Percentiles rank a stretch among this genome's conserved stretches.
Conservation (phyloP, 352 stramenopile species). For the Phytophthora sojae region DNA sequence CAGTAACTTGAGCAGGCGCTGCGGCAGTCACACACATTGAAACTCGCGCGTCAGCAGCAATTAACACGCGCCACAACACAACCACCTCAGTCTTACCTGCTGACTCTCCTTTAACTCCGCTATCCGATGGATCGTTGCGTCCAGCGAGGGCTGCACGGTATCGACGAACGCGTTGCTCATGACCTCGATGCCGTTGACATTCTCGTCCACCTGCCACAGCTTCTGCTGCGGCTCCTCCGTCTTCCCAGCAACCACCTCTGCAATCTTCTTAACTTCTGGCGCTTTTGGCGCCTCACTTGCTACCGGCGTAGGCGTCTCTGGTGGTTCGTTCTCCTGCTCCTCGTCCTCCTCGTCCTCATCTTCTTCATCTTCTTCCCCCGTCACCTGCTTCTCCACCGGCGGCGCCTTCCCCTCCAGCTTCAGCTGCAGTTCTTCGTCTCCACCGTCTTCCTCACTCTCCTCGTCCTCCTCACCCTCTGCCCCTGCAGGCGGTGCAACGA, state of each 20-base stretch:
- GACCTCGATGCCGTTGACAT: constrained; percentile 55
- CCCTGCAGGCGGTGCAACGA: constrained; percentile 28
- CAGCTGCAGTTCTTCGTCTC: constrained; percentile 4
- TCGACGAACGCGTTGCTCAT: constrained; percentile 67
- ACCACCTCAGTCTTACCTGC: constrained; percentile 13
- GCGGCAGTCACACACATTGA: constrained; percentile 8
- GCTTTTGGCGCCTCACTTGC: constrained; percentile 16
- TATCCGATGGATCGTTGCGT: constrained; percentile 77
- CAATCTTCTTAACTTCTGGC: constrained; percentile 10
- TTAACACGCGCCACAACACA: neutral
- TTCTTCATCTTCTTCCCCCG: constrained; percentile 29
- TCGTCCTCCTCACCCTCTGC: constrained; percentile 25
- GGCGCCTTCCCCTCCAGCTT: constrained; percentile 10
- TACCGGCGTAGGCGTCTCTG: constrained; percentile 15
- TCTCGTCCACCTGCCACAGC: constrained; percentile 50
- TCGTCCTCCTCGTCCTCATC: constrained; percentile 17
- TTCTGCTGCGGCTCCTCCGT: constrained; percentile 28
- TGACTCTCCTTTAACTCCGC: constrained; percentile 66
- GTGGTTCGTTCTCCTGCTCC: constrained; percentile 2
- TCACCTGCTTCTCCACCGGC: constrained; percentile 2
- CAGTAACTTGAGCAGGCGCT: constrained; percentile 66
- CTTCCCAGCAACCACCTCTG: neutral
- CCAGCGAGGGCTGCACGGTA: constrained; percentile 65
- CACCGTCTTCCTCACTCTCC: constrained; percentile 53
- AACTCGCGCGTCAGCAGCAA: neutral